Evolutionary conservation across 2,329 filamentous ascomycete genomes (phyloP), one percentile per base, ranked within the genome.

Genomic region (Aspergillus novoparasiticus): DNA sequence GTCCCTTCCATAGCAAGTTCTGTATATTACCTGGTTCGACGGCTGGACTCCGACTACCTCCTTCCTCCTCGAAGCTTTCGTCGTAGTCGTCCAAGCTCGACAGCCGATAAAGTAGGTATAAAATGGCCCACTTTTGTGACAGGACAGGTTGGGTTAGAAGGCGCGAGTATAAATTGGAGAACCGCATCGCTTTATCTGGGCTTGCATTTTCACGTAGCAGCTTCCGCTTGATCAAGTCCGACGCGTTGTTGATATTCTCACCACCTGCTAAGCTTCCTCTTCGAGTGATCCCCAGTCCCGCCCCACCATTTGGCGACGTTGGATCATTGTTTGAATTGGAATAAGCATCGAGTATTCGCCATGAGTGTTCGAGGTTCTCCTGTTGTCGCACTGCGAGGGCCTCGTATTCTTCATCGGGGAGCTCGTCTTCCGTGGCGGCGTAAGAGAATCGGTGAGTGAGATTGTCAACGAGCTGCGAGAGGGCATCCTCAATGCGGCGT

Each of bases 51-150:
- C 78, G 71, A 60, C 72, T 73, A 14, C 72, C 61, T 41, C 66
- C 73, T 51, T 68, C 73, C 4, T 70, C 72, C 19, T 73, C 72
- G 30, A 34, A 34, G 23, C 60, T 39, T 46, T 65, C 68, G 34
- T 72, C 69, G 10, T 66, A 59, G n/a, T 66, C 68, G n/a, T 75
- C 71, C 56, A 86, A 87, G 73, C 94, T 91, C 65, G 92, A 89
- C 55, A 97, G 86, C 71, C 92, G 89, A 76, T 95, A 91, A 48
- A 99, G 86, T 48, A 99, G 88, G 76, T 96, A 96, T 23, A 99
- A 84, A 68, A 99, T 97, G 3, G 91, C 93, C 93, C 94, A 98
- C 85, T 99, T 99, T 78, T 97, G 91, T 72, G 92, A 91, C 51
- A 99, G 85, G 6, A 98, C 94, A 0, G 94, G 94, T 68, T 97